phyloP scores from a whole-genome alignment of 140 eudicot genomes.

The Cichorium intybus region DNA sequence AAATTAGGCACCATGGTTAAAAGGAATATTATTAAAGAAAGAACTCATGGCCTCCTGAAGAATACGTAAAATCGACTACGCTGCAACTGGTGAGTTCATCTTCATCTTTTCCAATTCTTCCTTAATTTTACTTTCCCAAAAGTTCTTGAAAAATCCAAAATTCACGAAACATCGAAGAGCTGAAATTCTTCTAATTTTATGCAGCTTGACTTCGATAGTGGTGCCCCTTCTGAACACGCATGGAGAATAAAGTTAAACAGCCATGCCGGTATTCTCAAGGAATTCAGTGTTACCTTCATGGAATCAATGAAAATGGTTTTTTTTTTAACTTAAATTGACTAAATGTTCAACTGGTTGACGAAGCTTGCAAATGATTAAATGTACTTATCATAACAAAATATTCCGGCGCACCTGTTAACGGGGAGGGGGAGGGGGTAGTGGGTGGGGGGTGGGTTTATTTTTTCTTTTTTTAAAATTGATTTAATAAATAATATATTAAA shows the following conservation, averaged over 20 bases:
- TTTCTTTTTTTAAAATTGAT: too few relatives aligned
- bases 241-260: conserved; percentile 85
- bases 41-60: conserved; percentile 39
- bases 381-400: too few relatives aligned
- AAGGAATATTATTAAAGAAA: conserved; percentile 26
- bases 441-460: too few relatives aligned
- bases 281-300: conserved; percentile 84
- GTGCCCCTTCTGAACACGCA: conserved; percentile 88
- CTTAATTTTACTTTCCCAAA: not conserved
- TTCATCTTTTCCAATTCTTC: not conserved
- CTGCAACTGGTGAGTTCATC: conserved; percentile 26
- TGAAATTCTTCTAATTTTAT: conserved; percentile 7
- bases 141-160: conserved; percentile 6
- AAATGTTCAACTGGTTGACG: not conserved
- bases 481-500: too few relatives aligned
- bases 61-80: conserved; percentile 26
- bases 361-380: conserved; percentile 30
- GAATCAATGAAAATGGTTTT: conserved; percentile 80
- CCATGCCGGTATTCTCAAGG: conserved; percentile 80
- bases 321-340: not conserved
- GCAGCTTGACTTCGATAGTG: conserved; percentile 82
- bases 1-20: conserved; percentile 27
- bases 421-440: too few relatives aligned
- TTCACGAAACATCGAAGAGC: conserved; percentile 9
- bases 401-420: too few relatives aligned